phyloP scores from a whole-genome alignment of 108 stramenopile species.

The Chaetoceros tenuissimus region DNA sequence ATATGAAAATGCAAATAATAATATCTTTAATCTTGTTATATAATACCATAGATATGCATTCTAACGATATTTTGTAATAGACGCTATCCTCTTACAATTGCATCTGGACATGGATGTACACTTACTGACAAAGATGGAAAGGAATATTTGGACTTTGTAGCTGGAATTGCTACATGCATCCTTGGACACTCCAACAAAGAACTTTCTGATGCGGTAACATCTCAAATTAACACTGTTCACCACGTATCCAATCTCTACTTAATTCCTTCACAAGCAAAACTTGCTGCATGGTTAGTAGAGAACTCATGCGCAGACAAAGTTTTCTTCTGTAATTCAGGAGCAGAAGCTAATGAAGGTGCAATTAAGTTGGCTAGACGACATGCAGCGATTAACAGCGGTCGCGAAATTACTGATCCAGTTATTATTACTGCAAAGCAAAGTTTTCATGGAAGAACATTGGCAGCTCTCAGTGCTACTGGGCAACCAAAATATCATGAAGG shows the following conservation, averaged over 20 bases:
- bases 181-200: slow-evolving; percentile 87
- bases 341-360: slow-evolving; percentile 96
- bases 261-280: slow-evolving; percentile 79
- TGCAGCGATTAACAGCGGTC: slow-evolving; percentile 57
- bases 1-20: too few species aligned
- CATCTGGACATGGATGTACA: slow-evolving; percentile 68
- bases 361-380: slow-evolving; percentile 92
- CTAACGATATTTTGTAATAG: slow-evolving; percentile 4
- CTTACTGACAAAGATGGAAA: slow-evolving; percentile 76
- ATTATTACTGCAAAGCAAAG: slow-evolving; percentile 88
- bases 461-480: slow-evolving; percentile 92
- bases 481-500: slow-evolving; percentile 96
- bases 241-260: slow-evolving; percentile 94
- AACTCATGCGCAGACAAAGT: slow-evolving; percentile 88
- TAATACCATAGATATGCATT: too few species aligned
- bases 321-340: slow-evolving; percentile 98
- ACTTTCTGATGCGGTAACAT: slow-evolving; percentile 64
- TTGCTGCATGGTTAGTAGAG: slow-evolving; percentile 88
- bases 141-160: slow-evolving; percentile 90
- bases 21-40: too few species aligned
- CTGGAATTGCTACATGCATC: slow-evolving; percentile 94
- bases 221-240: slow-evolving; percentile 83
- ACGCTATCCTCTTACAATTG: slow-evolving; percentile 78
- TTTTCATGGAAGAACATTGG: slow-evolving; percentile 94
- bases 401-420: slow-evolving; percentile 83